Evolutionary conservation across 768 basidiomycete species (phyloP).

Genomic region (Mycena pura): DNA sequence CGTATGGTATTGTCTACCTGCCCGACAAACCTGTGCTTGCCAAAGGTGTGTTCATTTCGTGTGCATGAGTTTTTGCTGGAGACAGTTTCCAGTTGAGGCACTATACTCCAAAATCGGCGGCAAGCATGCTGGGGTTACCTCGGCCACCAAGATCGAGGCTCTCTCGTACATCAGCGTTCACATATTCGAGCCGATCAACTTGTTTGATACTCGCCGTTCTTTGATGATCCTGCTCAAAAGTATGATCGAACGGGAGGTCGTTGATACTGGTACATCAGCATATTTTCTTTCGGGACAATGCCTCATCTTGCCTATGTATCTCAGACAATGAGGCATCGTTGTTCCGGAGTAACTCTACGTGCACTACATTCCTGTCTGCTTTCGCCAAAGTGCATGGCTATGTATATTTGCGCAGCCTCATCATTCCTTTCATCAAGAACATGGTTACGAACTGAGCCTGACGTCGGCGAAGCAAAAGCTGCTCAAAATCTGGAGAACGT

Average conservation of each 20-base stretch:
- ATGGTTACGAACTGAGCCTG: slow-evolving; percentile 76
- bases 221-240: slow-evolving; percentile 78
- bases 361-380: slow-evolving; percentile 81
- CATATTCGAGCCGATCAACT: too few species aligned
- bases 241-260: slow-evolving; percentile 87
- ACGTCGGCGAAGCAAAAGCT: slow-evolving; percentile 60
- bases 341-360: slow-evolving; percentile 88
- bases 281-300: background rate
- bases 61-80: too few species aligned
- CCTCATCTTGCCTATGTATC: background rate
- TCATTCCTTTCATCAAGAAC: slow-evolving; percentile 77
- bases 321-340: slow-evolving; percentile 80
- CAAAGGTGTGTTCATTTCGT: too few species aligned
- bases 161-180: too few species aligned
- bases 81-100: too few species aligned
- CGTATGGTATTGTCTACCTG: too few species aligned
- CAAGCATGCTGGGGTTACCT: too few species aligned
- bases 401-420: slow-evolving; percentile 82
- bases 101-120: too few species aligned
- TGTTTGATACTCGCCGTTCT: slow-evolving; percentile 80
- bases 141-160: too few species aligned
- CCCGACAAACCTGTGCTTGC: too few species aligned
- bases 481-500: slow-evolving; percentile 74
- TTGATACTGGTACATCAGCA: slow-evolving; percentile 64
- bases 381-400: slow-evolving; percentile 93